Conservation (phyloP, 176 grass and related monocot genomes). For the Cymbopogon citratus region DNA sequence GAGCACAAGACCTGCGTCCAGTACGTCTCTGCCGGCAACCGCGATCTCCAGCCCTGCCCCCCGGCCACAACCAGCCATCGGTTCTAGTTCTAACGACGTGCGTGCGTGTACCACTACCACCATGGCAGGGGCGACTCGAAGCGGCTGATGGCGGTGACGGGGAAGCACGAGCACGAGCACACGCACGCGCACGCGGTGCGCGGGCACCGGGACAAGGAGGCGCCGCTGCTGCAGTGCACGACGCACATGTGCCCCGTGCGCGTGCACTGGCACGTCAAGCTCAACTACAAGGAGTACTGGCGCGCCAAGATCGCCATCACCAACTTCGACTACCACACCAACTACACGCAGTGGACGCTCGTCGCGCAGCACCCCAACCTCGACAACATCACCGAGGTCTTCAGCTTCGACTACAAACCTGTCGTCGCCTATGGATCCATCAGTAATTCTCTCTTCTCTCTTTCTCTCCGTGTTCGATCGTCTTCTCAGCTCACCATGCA, state of each 20-base stretch:
- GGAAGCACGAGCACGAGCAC: slow-evolving; percentile 52
- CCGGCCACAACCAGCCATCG: too few species aligned
- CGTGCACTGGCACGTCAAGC: slow-evolving; percentile 90
- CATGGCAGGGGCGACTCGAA: slow-evolving; percentile 50
- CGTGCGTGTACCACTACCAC: too few species aligned
- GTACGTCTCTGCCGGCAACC: background rate
- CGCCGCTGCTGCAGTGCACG: slow-evolving; percentile 74
- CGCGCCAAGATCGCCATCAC: slow-evolving; percentile 80
- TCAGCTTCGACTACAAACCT: slow-evolving; percentile 94
- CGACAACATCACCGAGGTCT: slow-evolving; percentile 84
- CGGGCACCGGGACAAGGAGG: background rate
- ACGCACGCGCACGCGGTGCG: slow-evolving; percentile 27
- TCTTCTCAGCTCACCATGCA: background rate
- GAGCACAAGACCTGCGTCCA: slow-evolving; percentile 76
- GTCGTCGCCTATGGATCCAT: slow-evolving; percentile 62
- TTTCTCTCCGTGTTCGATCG: background rate
- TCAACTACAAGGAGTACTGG: slow-evolving; percentile 98
- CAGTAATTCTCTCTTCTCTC: slow-evolving; percentile 38
- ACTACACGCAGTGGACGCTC: slow-evolving; percentile 96
- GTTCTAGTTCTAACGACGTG: background rate
- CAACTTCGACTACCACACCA: slow-evolving; percentile 93
- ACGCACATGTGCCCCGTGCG: slow-evolving; percentile 94
- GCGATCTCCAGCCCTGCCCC: too few species aligned
- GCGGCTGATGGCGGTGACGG: slow-evolving; percentile 28
- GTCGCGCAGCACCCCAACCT: slow-evolving; percentile 90